These are phyloP conservation scores for Euphrasia arctica DNA, from an alignment of 305 asterid species.

Conservation along the genomic window DNA sequence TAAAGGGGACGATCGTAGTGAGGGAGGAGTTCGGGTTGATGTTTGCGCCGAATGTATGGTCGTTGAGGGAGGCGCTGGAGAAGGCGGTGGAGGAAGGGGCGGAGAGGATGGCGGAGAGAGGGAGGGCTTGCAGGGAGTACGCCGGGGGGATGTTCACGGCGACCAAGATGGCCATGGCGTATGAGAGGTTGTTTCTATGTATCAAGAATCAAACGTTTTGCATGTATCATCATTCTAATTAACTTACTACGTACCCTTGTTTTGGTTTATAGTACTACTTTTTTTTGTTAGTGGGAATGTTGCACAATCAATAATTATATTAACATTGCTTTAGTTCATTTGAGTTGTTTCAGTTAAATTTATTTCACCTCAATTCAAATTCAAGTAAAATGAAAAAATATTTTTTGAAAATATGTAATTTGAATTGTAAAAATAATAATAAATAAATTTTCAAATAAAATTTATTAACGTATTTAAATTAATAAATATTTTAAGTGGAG, in stretches of 20 bases:
- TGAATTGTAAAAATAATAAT: too few relatives aligned
- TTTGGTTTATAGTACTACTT: too few relatives aligned
- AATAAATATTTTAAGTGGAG: too few relatives aligned
- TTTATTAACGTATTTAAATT: too few relatives aligned
- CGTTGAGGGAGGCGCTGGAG: slow-evolving; percentile 63
- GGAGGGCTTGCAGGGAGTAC: slow-evolving; percentile 64
- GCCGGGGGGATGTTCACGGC: slow-evolving; percentile 87
- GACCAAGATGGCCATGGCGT: slow-evolving; percentile 80
- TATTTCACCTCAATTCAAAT: too few relatives aligned
- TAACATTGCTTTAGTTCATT: too few relatives aligned
- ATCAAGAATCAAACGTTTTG: slow-evolving; percentile 72
- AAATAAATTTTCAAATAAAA: too few relatives aligned
- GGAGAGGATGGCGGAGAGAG: slow-evolving; percentile 58
- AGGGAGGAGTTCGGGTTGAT: slow-evolving; percentile 70
- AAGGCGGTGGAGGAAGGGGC: slow-evolving; percentile 61
- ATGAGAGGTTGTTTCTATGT: slow-evolving; percentile 85
- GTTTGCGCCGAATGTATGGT: slow-evolving; percentile 76
- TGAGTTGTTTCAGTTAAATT: too few relatives aligned
- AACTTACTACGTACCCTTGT: background rate
- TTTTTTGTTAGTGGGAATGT: too few relatives aligned
- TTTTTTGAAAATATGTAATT: too few relatives aligned
- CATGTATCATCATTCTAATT: slow-evolving; percentile 47
- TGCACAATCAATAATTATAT: too few relatives aligned
- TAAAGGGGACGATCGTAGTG: slow-evolving; percentile 76
- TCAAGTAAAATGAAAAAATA: too few relatives aligned